Base-by-base conservation (phyloP, 805 yeast species). In the Saturnispora galanensis region DNA sequence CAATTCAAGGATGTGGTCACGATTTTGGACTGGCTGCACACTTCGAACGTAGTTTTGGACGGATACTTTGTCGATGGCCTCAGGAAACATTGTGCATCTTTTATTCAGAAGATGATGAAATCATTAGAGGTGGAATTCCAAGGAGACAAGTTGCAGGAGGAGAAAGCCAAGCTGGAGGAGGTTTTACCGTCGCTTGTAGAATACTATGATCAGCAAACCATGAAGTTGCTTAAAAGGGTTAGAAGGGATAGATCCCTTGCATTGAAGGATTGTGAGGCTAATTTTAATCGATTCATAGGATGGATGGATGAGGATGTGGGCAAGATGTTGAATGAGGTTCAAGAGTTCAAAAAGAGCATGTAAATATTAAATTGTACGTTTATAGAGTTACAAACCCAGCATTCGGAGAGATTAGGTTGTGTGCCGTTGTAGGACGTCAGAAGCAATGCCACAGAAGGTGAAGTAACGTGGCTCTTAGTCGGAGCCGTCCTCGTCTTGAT, bases 241-340 rank as follows among this genome's bases (percentile, higher is more conserved):
- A 18, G 34, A 16, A 29, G 10, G 5, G 42, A 51, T 2, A 46
- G 44, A 13, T 34, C 34, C 5, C 10, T 31, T 28, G 46, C 46
- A 10, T 30, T 50, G 13, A 21, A 30, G 2, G 52, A 48, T 7
- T 44, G 51, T 17, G 50, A 46, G 10, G 10, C 30, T 1, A 35
- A 46, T 31, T 45, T 56, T 16, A 28, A 28, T n/a, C 12, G 26
- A 10, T 18, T 55, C 6, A 44, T 45, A 9, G 37, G 45, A 15
- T 56, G 60, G 61, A 44, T 54, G 33, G 47, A 44, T 16, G 40
- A 46, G 15, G 56, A 52, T 33, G 43, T 44, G 6, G 46, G 45
- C 30, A 31, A 10, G 3, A 13, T 46, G 18, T 41, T 49, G 16
- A 42, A 6, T 46, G 41, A 16, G 1, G 31, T 41, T 35, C 41